Evolutionary conservation across 139 green algal genomes (phyloP), one percentile per base, ranked within the genome.

Genomic region (Chlorella sp.): DNA sequence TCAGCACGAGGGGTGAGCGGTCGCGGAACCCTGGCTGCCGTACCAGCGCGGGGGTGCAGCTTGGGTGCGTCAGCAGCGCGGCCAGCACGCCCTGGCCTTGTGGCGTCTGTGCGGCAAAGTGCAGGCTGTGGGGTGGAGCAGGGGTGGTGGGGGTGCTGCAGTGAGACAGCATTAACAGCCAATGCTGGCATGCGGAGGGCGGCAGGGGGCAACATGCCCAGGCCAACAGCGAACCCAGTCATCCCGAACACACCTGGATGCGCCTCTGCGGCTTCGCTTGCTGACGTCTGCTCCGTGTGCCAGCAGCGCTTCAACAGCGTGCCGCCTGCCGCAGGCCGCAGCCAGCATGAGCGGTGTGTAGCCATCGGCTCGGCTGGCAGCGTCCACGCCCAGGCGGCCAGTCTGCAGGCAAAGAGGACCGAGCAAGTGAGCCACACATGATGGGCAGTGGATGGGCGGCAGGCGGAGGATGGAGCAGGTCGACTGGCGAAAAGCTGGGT

Each of bases 1-100:
- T 30, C 78, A 76, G 30, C 39, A 84, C 25, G 41, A 84, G 76
- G 28, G 76, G 20, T 16, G 76, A 82, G 26, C 76, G 76, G 34
- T 57, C 9, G 38, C 76, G 76, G 60, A 44, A 57, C 9, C 76
- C 76, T 28, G 57, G 26, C 60, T 57, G 34, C 20, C 41, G 39
- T 12, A 82, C 76, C 2, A 82, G 60, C 17, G 12, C 57, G 1
- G 76, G 57, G 2, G 76, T 73, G 57, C 76, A 82, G 34, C 13
- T 2, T 12, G 36, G 60, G 56, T 81, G 83, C 25, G 26, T 28
- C 36, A 83, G 34, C 68, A 87, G 51, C 18, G 56, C 56, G 25
- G 36, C 25, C 57, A 82, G 36, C 23, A 56, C 25, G 36, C 20
- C 17, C 15, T 60, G 25, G 38, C 41, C 71, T 23, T 16, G 13